Evolutionary conservation across 2,329 filamentous ascomycete species (phyloP).

Genomic region (Akanthomyces lecanii): DNA sequence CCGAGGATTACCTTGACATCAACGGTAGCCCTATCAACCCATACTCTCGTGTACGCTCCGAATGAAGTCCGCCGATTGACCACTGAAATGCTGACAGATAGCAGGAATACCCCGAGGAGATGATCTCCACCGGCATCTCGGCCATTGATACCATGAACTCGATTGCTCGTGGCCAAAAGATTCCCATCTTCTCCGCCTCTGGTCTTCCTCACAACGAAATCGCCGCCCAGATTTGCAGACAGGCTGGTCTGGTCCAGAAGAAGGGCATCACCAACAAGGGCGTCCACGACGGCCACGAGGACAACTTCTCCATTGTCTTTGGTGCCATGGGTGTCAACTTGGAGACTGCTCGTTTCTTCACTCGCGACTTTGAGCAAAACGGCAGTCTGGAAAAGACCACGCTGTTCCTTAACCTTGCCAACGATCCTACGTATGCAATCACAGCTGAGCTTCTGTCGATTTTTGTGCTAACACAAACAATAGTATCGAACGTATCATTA

Average conservation of each 20-base stretch:
- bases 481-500: constrained; percentile 99
- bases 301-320: constrained; percentile 99
- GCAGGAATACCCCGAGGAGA: constrained; percentile 97
- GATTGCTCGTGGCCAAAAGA: constrained; percentile 98
- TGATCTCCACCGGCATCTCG: constrained; percentile 99
- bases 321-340: constrained; percentile 99
- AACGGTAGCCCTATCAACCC: constrained; percentile 99
- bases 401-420: constrained; percentile 97
- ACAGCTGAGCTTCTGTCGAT: neutral
- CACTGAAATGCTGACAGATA: constrained; percentile 20
- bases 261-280: constrained; percentile 83
- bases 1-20: constrained; percentile 98
- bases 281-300: constrained; percentile 92
- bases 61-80: neutral
- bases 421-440: constrained; percentile 86
- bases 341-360: constrained; percentile 98
- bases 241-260: constrained; percentile 83
- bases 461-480: constrained; percentile 19
- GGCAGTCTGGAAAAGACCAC: constrained; percentile 96
- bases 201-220: constrained; percentile 99
- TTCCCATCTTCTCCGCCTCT: constrained; percentile 96
- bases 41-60: constrained; percentile 73
- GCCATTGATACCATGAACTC: constrained; percentile 98
- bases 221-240: constrained; percentile 96
- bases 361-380: constrained; percentile 97